Conservation (phyloP, 805 yeast genomes). For the Phaffomyces thermotolerans region DNA sequence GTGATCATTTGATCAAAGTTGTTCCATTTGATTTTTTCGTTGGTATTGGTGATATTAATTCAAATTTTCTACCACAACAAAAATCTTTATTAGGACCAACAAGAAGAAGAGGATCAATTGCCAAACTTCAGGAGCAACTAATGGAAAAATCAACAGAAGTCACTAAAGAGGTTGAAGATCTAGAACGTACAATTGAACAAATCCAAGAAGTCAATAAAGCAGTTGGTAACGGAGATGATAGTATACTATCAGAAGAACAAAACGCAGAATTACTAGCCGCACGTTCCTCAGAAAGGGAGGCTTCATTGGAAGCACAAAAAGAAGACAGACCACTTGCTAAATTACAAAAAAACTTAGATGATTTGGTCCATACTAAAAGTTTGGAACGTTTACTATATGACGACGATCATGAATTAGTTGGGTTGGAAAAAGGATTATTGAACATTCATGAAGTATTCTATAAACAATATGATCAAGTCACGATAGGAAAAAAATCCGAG, state of each 20-base stretch:
- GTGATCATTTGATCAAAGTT: slow-evolving; percentile 81
- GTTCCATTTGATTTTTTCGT: slow-evolving; percentile 94
- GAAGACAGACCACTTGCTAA: slow-evolving; percentile 80
- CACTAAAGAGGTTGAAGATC: slow-evolving; percentile 25
- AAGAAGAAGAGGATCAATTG: slow-evolving; percentile 51
- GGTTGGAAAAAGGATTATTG: slow-evolving; percentile 53
- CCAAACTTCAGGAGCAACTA: slow-evolving; percentile 42
- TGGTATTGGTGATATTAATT: slow-evolving; percentile 95
- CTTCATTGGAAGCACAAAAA: slow-evolving; percentile 71
- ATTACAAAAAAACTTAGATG: slow-evolving; percentile 65
- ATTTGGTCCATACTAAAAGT: slow-evolving; percentile 11
- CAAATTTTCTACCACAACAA: slow-evolving; percentile 83
- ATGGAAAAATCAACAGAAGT: slow-evolving; percentile 21
- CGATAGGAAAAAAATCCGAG: slow-evolving; percentile 27
- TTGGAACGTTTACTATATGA: slow-evolving; percentile 49
- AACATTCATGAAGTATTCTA: slow-evolving; percentile 67
- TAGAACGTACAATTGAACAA: slow-evolving; percentile 21
- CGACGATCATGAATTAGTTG: slow-evolving; percentile 70
- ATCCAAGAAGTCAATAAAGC: slow-evolving; percentile 27
- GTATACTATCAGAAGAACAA: slow-evolving; percentile 29
- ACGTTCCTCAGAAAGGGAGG: slow-evolving; percentile 49
- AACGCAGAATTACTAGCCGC: slow-evolving; percentile 25
- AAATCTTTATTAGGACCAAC: slow-evolving; percentile 53
- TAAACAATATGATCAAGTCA: slow-evolving; percentile 25
- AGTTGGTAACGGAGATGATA: slow-evolving; percentile 10